Base-by-base conservation (phyloP, 2,329 filamentous ascomycete genomes). In the Pyrenophora seminiperda region DNA sequence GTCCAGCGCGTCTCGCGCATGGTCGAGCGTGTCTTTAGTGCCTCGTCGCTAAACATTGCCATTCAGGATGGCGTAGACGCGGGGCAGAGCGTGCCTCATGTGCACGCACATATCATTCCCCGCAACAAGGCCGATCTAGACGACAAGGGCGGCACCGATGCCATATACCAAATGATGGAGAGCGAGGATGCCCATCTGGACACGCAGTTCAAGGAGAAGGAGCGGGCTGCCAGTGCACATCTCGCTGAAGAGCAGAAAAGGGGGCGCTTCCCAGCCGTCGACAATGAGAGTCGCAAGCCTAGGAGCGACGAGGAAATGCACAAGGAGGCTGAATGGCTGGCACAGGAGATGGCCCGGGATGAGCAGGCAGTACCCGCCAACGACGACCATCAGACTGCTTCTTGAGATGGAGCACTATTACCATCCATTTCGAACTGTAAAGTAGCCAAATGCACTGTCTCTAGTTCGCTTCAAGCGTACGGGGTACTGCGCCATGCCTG, bases 71-170 rank as follows among this genome's bases (percentile, higher is more conserved):
- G 94, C 15, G 77, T 80, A 24, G 90, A 91, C 52, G 91, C 94
- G 1, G 94, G 94, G 0, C 94, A 99, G 81, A 96, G 91, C 49
- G 93, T 99, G 36, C 81, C 90, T 7, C 94, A 99, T 75, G 85
- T 97, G 11, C 94, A 99, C 75, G 89, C 91, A 19, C 94, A 99
- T 76, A 83, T 97, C 40, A 93, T 97, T 45, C 92, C 92, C 15
- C 79, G 92, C 29, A 78, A 77, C 50, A 77, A 76, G 50, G 81
- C 76, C 7, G 84, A 87, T 73, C 66, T 85, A 31, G 80, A 85
- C 45, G 68, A 80, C 71, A 69, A 77, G 57, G 79, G 82, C 9
- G 79, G 83, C 40, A 82, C 79, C 7, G 92, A 96, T 73, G 84
- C 83, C 53, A 82, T 99, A 42, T 97, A 99, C 75, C 83, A 85